Evolutionary conservation across 2,329 filamentous ascomycete species (phyloP), one percentile per base, ranked within the genome.

Genomic region (Neonectria neomacrospora): DNA sequence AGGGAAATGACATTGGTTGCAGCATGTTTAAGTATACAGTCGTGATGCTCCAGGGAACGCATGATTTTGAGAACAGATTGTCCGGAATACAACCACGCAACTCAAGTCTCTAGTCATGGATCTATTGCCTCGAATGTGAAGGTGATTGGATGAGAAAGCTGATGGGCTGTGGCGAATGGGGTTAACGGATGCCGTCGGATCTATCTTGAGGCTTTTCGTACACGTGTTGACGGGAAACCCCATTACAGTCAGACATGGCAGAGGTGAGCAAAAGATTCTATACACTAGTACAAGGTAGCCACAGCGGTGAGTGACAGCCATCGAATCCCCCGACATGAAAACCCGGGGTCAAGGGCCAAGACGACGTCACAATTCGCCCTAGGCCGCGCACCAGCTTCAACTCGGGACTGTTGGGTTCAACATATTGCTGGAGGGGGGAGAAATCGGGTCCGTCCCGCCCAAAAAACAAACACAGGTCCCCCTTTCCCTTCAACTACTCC

Each of bases 221-320:
- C 14, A 37, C 34, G 34, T n/a, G 34, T 37, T 20, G 8, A 20
- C 12, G 10, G 23, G 23, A 6, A 26, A n/a, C 16, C 9, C 5
- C 37, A n/a, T 20, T 9, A 18, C n/a, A 41, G 37, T 18, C n/a
- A 11, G n/a, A 50, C 23, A 44, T 44, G 50, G 37, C 5, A 20
- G 54, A 63, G 54, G 63, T 64, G 56, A 67, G 61, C 67, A 66
- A 65, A 68, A 64, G 47, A 66, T 67, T 79, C 74, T 79, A 77
- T 78, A 78, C 76, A 79, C 73, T 77, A 74, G 67, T 78, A 77
- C 76, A 78, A 71, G 69, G 68, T 62, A 60, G 63, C 66, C 63
- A 71, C 67, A 71, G 61, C 51, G 62, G 67, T 58, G 67, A 67
- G 63, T 54, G 61, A 66, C 54, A 61, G 51, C 34, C 52, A 53